Base-by-base conservation (phyloP, 2,329 filamentous ascomycete species). In the Cryphonectria parasitica region DNA sequence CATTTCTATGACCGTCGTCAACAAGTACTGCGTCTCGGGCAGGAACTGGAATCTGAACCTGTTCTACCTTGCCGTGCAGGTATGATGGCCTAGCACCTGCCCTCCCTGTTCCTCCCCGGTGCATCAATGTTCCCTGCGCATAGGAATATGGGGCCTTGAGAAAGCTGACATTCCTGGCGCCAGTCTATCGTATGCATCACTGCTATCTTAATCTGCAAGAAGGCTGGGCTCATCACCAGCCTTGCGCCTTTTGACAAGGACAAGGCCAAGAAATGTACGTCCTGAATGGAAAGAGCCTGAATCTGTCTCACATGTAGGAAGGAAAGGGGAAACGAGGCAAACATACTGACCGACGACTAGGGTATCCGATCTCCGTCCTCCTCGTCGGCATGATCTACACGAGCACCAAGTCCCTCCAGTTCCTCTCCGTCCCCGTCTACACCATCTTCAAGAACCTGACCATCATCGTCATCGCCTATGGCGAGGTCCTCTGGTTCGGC, bases 401-500 rank as follows among this genome's bases (percentile, higher is more conserved):
- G 69, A 91, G 94, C 78, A 96, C 93, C 78, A 98, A 98, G 85
- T 94, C 96, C 28, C 90, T 99, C 62, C 94, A 98, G 83, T 98
- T 91, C 83, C 92, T 99, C 73, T 98, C 95, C 43, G 97, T 99
- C 69, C 96, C 96, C 34, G 96, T 99, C 36, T 99, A 99, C 84
- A 99, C 96, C 69, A 99, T 99, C 80, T 99, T 99, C 88, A 99
- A 99, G 88, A 99, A 99, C 84, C 83, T 99, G 85, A 98, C 96
- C 73, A 99, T 97, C 81, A 98, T 99, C 77, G 90, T 98, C 74
- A 99, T 98, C 78, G 96, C 96, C 69, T 99, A 99, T 76, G 96
- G 96, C 76, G 96, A 99, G 83, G 95, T 99, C 41, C 88, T 99
- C 67, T 98, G 95, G 95, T 99, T 99, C 76, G 96, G 96, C 73